Evolutionary conservation across 176 grass and related monocot species (phyloP).

Genomic region (Zea mays): Zm-B73-REFERENCE-NAM-5.0 NC_050104.1:161636501-161637000

Average conservation of each 20-base stretch:
- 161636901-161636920: slow-evolving; percentile 27
- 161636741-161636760: slow-evolving; percentile 61
- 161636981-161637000: neutral
- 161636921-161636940: slow-evolving; percentile 3
- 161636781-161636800: slow-evolving; percentile 70
- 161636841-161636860: slow-evolving; percentile 61
- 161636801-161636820: slow-evolving; percentile 69
- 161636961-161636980: neutral
- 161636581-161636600: slow-evolving; percentile 54
- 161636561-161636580: slow-evolving; percentile 79
- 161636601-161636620: slow-evolving; percentile 44
- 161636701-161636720: slow-evolving; percentile 9
- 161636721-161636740: slow-evolving; percentile 15
- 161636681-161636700: slow-evolving; percentile 29
- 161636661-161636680: slow-evolving; percentile 67
- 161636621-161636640: slow-evolving; percentile 49
- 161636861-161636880: slow-evolving; percentile 75
- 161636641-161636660: slow-evolving; percentile 56
- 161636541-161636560: slow-evolving; percentile 67
- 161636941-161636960: neutral
- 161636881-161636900: slow-evolving; percentile 56
- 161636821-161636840: slow-evolving; percentile 63
- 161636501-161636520: neutral
- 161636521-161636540: slow-evolving; percentile 59
- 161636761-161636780: slow-evolving; percentile 78